Evolutionary conservation across 331 rosid species (phyloP), one percentile per base, ranked within the genome.

Genomic region (Pyrus hybrid): DNA sequence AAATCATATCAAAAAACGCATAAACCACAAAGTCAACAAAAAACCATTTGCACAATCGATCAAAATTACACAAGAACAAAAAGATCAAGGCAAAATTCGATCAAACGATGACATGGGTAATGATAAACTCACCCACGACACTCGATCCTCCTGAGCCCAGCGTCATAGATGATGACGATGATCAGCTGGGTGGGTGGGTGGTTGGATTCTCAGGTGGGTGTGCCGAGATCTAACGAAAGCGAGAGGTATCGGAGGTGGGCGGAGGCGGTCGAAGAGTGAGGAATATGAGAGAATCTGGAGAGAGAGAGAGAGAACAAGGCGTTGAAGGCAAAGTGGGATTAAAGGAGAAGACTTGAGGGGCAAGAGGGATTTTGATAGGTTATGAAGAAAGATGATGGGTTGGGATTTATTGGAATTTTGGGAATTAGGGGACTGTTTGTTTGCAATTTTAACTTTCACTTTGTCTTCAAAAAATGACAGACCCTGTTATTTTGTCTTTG

Each of bases 141-240:
- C 97, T 82, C 83, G 99, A 95, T 86, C 97, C 97, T 73, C 88
- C 98, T 32, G 97, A 90, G 83, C 99, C 99, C 60, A 95, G 98
- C 96, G 99, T 95, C 99, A 95, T 95, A 82, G 98, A 84, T 85
- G 98, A 35, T 35, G 43, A 35, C 2, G 43, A 82, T 85, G 74
- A 51, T 51, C 70, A 58, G 79, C 17, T 51, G 57, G 9, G 10
- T 51, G 57, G 47, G 14, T 41, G 47, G 21, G 57, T 30, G 63
- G 76, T 73, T 37, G 45, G 13, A 37, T 30, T 58, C 78, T 53
- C 73, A 53, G 65, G 72, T 47, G 56, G 82, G 80, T 65, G 30
- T 32, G 68, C 41, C 20, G 72, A 84, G 98, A 91, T 91, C 98
- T 86, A 95, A 92, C 83, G 76, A 70, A 78, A 82, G 79, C 58